Base-by-base conservation (phyloP, 108 stramenopile species). In the Cyclostephanos invisitatus region DNA sequence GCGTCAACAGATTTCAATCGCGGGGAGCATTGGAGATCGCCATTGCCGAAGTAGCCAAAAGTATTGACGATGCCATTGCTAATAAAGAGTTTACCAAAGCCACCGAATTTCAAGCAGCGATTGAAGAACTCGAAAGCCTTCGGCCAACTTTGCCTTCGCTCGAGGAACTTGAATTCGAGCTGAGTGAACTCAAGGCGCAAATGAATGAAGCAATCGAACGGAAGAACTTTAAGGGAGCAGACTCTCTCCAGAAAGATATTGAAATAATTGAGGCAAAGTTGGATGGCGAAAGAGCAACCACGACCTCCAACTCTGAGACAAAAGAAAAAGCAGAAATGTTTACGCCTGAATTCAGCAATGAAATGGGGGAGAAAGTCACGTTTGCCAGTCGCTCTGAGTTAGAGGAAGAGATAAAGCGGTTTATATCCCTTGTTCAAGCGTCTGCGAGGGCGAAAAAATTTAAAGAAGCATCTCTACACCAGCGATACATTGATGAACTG, bases 1-100 rank as follows among this genome's bases (percentile, higher is more conserved):
- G 15, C 40, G 36, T 15, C 40, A 24, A 65, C 20, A 58, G 85
- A 17, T 85, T 90, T 73, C 57, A 80, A 67, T 87, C 85, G 17
- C 81, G 94, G 12, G 79, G 85, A 37, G 89, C 91, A 10, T 83
- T 95, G 8, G 94, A 92, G 60, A 54, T 48, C 22, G 87, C 82
- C 49, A 88, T 95, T n/a, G 29, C 24, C 14, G 71, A 72, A 37
- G 67, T 83, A 6, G 65, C 80, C 1, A 56, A 44, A 5, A 62
- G 83, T 64, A 67, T 92, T 11, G 71, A 87, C n/a, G 67, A 75
- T 35, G 89, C 93, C 11, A 90, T 91, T 56, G 57, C 72, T 11
- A 62, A 57, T 20, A 90, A 85, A 64, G 56, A 89, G 35, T 94
- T 94, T 53, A 68, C 75, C 29, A 61, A 68, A 0, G 90, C 90